Evolutionary conservation across 108 stramenopile genomes (phyloP), one percentile per base, ranked within the genome.

Genomic region (Phaeodactylum tricornutum): DNA sequence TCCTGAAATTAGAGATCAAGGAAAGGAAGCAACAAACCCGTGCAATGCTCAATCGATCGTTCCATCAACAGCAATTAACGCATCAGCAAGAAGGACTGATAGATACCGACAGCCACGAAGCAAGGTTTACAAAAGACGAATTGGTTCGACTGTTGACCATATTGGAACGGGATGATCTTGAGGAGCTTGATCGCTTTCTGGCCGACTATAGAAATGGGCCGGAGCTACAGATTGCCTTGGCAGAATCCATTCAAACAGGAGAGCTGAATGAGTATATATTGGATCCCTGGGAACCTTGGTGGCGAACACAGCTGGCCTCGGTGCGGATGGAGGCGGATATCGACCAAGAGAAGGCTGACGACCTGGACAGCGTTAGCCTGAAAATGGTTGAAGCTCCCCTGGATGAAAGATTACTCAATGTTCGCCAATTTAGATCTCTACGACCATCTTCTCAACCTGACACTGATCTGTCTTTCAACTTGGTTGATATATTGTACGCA

Each of bases 281-380:
- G 17, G 32, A 63, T 41, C 44, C 32, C 3, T 76, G 74, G 74
- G 33, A 63, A 43, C 74, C 74, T 4, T 76, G 74, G 74, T 76
- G 74, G 74, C 35, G 55, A 40, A 46, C 60, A n/a, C 30, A 64
- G 16, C 30, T 62, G 1, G 50, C 31, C 22, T 29, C 12, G 14
- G 12, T 19, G 15, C 9, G 11, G 21, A 26, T 47, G 34, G 36
- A n/a, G 11, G 31, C 15, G 0, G 47, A 19, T 12, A 24, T 42
- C 9, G 23, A 28, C 20, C 20, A 40, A 4, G 6, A 7, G 15
- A 15, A 47, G 5, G 24, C 1, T 26, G 53, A 23, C 11, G 8
- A 44, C 0, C 37, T 57, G 12, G 40, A 50, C 3, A 29, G 0
- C 31, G 22, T 51, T 15, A 1, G 6, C 29, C 33, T 0, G 14